Evolutionary conservation across 306 rosid species (phyloP), one percentile per base, ranked within the genome.

Genomic region (Prunus davidiana): DNA sequence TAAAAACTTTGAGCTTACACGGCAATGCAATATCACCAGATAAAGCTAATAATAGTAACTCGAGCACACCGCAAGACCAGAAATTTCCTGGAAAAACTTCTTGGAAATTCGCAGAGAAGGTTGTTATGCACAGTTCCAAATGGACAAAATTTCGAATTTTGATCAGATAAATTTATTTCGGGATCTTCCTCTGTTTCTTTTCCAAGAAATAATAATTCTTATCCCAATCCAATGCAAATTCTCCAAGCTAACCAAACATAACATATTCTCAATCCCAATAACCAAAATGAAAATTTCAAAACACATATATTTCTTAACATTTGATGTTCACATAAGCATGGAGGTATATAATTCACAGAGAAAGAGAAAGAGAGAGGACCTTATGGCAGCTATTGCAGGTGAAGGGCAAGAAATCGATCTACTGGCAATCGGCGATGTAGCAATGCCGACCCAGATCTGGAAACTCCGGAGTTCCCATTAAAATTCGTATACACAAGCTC

Each of bases 401-500:
- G 88, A 95, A 95, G 34, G 99, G 99, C 86, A 92, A 83, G 88
- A 95, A 92, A 81, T 95, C 99, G 79, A 90, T 81, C 75, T 58
- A 89, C 45, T 80, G 91, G 88, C 99, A 95, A 74, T 90, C 89
- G 12, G 69, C 72, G 64, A 90, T 75, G 63, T 86, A 34, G 72
- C 99, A 95, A 86, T 92, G 99, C 84, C 87, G 86, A 18, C 99
- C 98, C 12, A 95, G 91, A 89, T 92, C 80, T 5, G 98, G 97
- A 75, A 95, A 95, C 89, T 90, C 86, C 0, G 96, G 98, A 57
- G 98, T 95, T 80, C 97, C 98, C 98, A 95, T 95, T 16, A 12
- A 9, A 76, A 60, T n/a, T 56, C 13, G 38, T 32, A 30, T 15
- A 15, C 10, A 15, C 2, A 45, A 14, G 15, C 1, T 15, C 65